Evolutionary conservation across 495 filamentous ascomycete species (phyloP).

Genomic region (Hypoxylon rickii): DNA sequence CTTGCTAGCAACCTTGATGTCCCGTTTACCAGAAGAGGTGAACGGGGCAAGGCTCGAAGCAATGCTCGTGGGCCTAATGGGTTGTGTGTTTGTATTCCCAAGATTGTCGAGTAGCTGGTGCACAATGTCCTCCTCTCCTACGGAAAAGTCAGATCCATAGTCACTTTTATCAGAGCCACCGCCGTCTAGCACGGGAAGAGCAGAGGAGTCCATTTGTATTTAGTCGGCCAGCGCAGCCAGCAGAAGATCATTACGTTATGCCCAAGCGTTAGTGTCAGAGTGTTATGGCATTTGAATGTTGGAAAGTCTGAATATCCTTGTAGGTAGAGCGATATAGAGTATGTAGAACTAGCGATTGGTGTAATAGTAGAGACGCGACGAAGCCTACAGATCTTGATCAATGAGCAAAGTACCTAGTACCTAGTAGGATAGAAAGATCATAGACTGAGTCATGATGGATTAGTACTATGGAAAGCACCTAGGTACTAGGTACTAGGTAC

Average conservation of each 20-base stretch:
- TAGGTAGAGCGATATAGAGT: too few species aligned
- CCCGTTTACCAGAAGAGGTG: not conserved
- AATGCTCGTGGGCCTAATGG: not conserved
- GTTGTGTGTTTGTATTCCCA: slow-evolving; percentile 4
- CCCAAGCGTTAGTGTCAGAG: too few species aligned
- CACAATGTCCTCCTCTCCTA: slow-evolving; percentile 57
- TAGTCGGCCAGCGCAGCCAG: not conserved
- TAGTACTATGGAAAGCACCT: too few species aligned
- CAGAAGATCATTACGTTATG: not conserved
- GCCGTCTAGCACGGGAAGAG: slow-evolving; percentile 6
- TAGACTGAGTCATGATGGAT: slow-evolving; percentile 20
- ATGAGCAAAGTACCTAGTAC: too few species aligned
- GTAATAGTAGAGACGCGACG: too few species aligned
- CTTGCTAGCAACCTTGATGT: not conserved
- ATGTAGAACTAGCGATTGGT: too few species aligned
- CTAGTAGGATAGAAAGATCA: not conserved
- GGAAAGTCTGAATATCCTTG: too few species aligned
- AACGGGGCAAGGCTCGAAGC: slow-evolving; percentile 6
- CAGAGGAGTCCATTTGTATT: slow-evolving; percentile 18
- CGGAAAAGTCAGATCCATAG: slow-evolving; percentile 74
- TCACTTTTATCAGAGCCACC: slow-evolving; percentile 54
- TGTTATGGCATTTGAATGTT: too few species aligned
- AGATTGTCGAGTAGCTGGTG: slow-evolving; percentile 24
- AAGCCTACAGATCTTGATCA: too few species aligned
- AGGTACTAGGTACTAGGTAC: too few species aligned